Percentiles rank a stretch among this genome's conserved stretches.
phyloP scores from a whole-genome alignment of 1,284 basidiomycete species.

The Ganoderma multipileum region DNA sequence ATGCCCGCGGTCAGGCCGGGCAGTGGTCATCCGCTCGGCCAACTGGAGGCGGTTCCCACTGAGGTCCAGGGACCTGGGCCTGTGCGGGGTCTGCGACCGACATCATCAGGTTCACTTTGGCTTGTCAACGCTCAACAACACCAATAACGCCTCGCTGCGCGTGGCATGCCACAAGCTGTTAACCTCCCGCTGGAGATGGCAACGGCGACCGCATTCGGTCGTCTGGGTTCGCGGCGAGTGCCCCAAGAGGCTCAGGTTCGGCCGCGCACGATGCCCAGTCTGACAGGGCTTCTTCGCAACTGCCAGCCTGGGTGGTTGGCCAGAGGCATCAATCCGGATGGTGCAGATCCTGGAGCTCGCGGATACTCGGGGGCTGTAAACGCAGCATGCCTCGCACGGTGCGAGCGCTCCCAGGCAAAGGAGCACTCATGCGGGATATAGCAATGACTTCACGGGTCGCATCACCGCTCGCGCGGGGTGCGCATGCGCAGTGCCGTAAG shows the following conservation, averaged over 20 bases:
- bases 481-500: not conserved
- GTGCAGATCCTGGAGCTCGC: not conserved
- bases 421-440: not conserved
- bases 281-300: not conserved
- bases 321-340: not conserved
- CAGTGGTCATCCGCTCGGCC: not conserved
- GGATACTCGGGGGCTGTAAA: not conserved
- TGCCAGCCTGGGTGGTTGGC: not conserved
- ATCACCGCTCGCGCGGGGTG: not conserved
- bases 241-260: no score
- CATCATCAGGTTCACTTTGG: not conserved
- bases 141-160: not conserved
- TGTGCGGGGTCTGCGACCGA: not conserved
- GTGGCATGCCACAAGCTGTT: not conserved
- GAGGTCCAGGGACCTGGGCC: not conserved
- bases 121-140: not conserved
- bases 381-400: not conserved
- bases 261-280: not conserved
- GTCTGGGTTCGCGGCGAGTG: not conserved
- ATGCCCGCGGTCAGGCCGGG: not conserved
- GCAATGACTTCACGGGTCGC: not conserved
- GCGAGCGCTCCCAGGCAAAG: constrained; percentile 1
- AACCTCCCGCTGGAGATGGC: not conserved
- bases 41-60: not conserved
- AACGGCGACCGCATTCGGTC: not conserved